phyloP scores from a whole-genome alignment of 805 yeast species.

The Clavispora asparagi region DNA sequence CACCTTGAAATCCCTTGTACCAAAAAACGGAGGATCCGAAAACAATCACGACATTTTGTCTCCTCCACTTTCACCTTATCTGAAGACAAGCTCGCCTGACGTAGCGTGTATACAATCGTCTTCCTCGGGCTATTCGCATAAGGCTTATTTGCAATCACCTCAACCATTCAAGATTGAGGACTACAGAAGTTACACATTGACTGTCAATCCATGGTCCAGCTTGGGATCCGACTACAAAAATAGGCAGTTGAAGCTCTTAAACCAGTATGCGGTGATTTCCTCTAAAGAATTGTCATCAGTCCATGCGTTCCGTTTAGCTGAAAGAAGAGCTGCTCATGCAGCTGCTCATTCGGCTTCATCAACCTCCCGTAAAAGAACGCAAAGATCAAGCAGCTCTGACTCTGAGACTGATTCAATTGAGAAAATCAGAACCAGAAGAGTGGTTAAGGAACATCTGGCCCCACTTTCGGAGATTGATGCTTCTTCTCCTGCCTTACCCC shows the following conservation, averaged over 20 bases:
- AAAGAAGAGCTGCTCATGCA: constrained; percentile 7
- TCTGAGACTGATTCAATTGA: constrained; percentile 36
- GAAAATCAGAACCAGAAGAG: constrained; percentile 57
- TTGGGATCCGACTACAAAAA: constrained; percentile 42
- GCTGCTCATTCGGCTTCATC: neutral
- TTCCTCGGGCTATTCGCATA: constrained; percentile 3
- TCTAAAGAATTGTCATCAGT: constrained; percentile 7
- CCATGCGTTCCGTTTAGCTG: neutral
- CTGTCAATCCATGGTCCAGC: constrained; percentile 48
- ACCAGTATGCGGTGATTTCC: constrained; percentile 41
- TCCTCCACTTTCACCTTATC: constrained; percentile 25
- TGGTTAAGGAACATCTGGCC: constrained; percentile 32
- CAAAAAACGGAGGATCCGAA: neutral
- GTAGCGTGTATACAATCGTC: constrained; percentile 2
- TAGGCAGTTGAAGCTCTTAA: constrained; percentile 47
- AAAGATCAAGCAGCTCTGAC: constrained; percentile 18
- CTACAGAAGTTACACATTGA: constrained; percentile 40
- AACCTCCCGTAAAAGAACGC: constrained; percentile 7
- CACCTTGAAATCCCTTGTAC: neutral
- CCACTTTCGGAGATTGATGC: constrained; percentile 3
- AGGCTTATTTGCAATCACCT: constrained; percentile 16
- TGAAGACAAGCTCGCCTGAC: constrained; percentile 8
- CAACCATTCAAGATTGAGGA: constrained; percentile 46
- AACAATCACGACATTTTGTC: constrained; percentile 18
- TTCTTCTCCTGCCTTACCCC: constrained; percentile 15